Evolutionary conservation across 352 stramenopile genomes (phyloP), one percentile per base, ranked within the genome.

Genomic region (Pythium dissimile): DNA sequence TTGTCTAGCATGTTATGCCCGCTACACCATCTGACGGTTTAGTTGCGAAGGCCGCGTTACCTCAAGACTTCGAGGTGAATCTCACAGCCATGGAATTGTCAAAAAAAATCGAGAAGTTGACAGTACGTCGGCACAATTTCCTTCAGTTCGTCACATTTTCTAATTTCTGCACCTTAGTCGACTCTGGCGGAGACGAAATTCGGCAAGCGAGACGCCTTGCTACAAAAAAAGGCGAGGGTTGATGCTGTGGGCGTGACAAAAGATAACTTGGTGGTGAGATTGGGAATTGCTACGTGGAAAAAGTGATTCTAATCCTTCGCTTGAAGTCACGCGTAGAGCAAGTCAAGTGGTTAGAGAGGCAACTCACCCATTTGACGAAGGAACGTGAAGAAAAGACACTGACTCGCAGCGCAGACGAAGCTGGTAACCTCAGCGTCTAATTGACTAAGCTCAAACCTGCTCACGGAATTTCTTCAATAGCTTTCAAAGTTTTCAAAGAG

Each of bases 291-390:
- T 39, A 20, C 18, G 1, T 12, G 24, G 6, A 11, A 18, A 38
- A 12, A 15, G 7, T 51, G 13, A 24, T 16, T 41, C 20, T 6
- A 8, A 37, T 37, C 13, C 31, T 37, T 13, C 31, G 13, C 13
- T 38, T 18, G 15, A 5, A 51, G 44, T 20, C 44, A 26, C 26
- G 44, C 6, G 44, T 76, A 79, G 67, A 79, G 0, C 71, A 76
- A 45, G 47, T 79, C 16, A 50, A 31, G 50, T 79, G 71, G 71
- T 45, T 79, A 16, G 55, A 79, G n/a, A 64, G 71, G 20, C 71
- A 76, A 28, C 67, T 54, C n/a, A 32, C 56, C 3, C 66, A 72
- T 55, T 53, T 79, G 7, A 28, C 3, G 24, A 51, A 38, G 27
- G 44, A 51, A 10, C 31, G 31, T 12, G 28, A 41, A 21, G 31